Evolutionary conservation across 1,284 basidiomycete genomes (phyloP), one percentile per base, ranked within the genome.

Genomic region (Sanguinoderma infundibulare): DNA sequence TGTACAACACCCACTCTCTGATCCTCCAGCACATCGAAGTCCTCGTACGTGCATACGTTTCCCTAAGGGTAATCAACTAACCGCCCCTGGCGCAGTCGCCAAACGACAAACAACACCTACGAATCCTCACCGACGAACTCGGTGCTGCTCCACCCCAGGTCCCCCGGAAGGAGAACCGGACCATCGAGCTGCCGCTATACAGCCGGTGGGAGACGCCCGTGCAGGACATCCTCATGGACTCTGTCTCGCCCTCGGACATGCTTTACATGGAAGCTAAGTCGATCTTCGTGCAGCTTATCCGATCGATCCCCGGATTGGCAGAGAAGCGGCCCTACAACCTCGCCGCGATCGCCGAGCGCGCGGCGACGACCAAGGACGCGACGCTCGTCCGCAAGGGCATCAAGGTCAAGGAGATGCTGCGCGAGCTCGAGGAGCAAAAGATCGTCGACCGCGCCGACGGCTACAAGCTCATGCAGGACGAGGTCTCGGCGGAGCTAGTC

Each of bases 261-360:
- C 86, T 98, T 24, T 99, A 98, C 81, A 98, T 99, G 95, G 98
- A 99, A 76, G 94, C 98, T 65, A 99, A 99, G 81, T 98, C 97
- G 22, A 98, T 98, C 73, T 97, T 99, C 73, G 98, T 99, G 39
- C 95, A 98, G 75, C 87, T 99, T 50, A 88, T 99, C 57, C 95
- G 98, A 67, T 98, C 96, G 28, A 88, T 99, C 64, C 97, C 97
- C 0, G 85, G 91, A 57, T 82, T 89, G 1, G 85, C 88, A 6
- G 93, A 96, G 57, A 91, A 92, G 74, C 86, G 89, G 40, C 97
- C 97, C 0, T 92, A 98, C 73, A 90, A 97, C 72, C 84, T 99
- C 24, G 81, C 89, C n/a, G 87, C 83, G 15, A 91, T 99, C 63
- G 96, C 97, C 2, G 98, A 98, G 77, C 83, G 91, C 15, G 97